Conservation (phyloP, 371 early-diverging fungal species). For the Polyrhizophydium stewartii region DNA sequence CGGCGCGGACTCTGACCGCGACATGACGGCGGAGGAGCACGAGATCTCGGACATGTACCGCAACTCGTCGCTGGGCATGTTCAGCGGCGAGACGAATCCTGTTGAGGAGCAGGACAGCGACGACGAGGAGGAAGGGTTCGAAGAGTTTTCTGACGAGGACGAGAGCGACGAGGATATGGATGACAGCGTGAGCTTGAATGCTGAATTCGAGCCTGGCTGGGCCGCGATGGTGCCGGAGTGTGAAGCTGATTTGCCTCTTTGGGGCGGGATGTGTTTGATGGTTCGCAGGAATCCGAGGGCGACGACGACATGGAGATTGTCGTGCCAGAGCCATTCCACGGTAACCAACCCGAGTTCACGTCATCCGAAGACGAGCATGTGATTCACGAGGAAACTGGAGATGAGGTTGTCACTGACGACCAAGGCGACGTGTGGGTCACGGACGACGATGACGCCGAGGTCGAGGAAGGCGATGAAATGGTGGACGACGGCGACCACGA, state of each 20-base stretch:
- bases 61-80: conserved; percentile 89
- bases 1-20: conserved; percentile 26
- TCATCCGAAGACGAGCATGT: conserved; percentile 16
- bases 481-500: conserved; percentile 31
- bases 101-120: conserved; percentile 52
- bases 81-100: conserved; percentile 62
- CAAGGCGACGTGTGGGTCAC: conserved; percentile 19
- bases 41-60: conserved; percentile 72
- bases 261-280: too few relatives aligned
- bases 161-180: conserved; percentile 47
- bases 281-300: conserved; percentile 37
- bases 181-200: conserved; percentile 54
- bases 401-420: conserved; percentile 37
- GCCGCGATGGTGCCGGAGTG: too few relatives aligned
- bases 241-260: too few relatives aligned
- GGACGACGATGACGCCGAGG: conserved; percentile 46
- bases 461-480: conserved; percentile 27
- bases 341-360: conserved; percentile 37
- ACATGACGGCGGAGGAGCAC: conserved; percentile 7
- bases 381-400: conserved; percentile 23
- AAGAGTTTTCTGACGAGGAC: conserved; percentile 40
- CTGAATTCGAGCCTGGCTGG: too few relatives aligned
- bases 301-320: conserved; percentile 60
- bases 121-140: conserved; percentile 62
- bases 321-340: conserved; percentile 55